phyloP scores from a whole-genome alignment of 176 grass and related monocot genomes.

The Triticum urartu region DNA sequence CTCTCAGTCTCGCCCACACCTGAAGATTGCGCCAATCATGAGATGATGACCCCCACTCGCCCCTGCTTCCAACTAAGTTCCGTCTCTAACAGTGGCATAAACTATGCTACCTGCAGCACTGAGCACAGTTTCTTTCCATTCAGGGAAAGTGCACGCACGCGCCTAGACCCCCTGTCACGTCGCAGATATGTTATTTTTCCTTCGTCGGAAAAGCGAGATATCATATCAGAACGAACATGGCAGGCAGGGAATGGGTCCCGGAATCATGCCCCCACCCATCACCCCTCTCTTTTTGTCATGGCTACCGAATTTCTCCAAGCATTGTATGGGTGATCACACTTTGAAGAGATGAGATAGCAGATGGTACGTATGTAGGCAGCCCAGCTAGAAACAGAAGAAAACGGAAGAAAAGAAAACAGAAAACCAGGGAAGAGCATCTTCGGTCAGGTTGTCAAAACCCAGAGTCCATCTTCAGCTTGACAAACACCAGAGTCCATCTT shows the following conservation, averaged over 20 bases:
- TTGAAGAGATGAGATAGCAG: constrained; percentile 13
- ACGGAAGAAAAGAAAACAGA: neutral
- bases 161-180: neutral
- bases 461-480: neutral
- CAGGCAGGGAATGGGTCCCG: neutral
- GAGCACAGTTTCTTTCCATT: constrained; percentile 5
- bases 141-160: neutral
- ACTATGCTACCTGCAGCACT: neutral
- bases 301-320: constrained; percentile 23
- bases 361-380: neutral
- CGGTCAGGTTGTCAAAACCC: neutral
- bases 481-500: neutral
- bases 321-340: constrained; percentile 31
- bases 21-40: constrained; percentile 17
- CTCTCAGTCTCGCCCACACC: constrained; percentile 16
- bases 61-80: neutral
- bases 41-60: constrained; percentile 11
- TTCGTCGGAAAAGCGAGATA: neutral
- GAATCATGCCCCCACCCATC: constrained; percentile 22
- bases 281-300: neutral
- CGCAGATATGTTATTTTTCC: neutral
- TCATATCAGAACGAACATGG: neutral
- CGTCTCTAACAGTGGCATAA: neutral
- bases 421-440: neutral
- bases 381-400: neutral